These are phyloP conservation scores for Pyrus pyrifolia DNA, from an alignment of 306 rosid species.

Conservation along the genomic window DNA sequence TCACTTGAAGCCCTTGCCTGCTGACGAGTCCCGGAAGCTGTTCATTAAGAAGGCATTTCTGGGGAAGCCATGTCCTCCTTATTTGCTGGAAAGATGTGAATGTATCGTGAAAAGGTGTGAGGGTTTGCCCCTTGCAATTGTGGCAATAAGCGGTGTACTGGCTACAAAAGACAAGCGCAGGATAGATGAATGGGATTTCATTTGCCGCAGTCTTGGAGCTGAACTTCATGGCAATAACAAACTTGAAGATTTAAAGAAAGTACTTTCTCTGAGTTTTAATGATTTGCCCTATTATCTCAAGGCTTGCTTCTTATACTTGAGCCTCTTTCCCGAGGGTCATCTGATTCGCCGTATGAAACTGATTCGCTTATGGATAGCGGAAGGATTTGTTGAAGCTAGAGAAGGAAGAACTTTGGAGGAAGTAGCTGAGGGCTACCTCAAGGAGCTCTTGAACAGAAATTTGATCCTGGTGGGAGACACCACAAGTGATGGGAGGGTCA, in stretches of 20 bases:
- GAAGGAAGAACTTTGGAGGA: constrained; percentile 50
- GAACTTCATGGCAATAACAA: constrained; percentile 50
- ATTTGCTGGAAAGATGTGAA: constrained; percentile 31
- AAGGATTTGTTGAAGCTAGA: constrained; percentile 45
- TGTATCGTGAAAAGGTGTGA: constrained; percentile 46
- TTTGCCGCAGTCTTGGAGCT: constrained; percentile 38
- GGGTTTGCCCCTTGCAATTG: constrained; percentile 73
- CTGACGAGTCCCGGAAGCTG: constrained; percentile 43
- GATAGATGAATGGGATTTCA: constrained; percentile 54
- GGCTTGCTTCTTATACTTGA: constrained; percentile 43
- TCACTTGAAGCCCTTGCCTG: constrained; percentile 35
- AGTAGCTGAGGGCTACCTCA: constrained; percentile 51
- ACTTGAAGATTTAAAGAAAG: constrained; percentile 17
- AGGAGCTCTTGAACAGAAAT: constrained; percentile 54
- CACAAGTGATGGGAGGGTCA: constrained; percentile 18
- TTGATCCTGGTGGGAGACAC: constrained; percentile 30
- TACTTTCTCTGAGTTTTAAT: too few species aligned
- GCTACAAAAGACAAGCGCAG: constrained; percentile 45
- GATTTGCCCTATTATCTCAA: constrained; percentile 56
- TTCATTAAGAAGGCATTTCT: constrained; percentile 49
- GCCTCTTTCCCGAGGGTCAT: constrained; percentile 38
- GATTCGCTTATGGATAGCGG: constrained; percentile 58
- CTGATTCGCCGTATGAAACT: constrained; percentile 39
- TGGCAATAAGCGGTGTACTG: constrained; percentile 54
- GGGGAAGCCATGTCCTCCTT: constrained; percentile 43